These are phyloP conservation scores for Biscogniauxia marginata DNA, from an alignment of 2,329 filamentous ascomycete genomes.

Conservation along the genomic window DNA sequence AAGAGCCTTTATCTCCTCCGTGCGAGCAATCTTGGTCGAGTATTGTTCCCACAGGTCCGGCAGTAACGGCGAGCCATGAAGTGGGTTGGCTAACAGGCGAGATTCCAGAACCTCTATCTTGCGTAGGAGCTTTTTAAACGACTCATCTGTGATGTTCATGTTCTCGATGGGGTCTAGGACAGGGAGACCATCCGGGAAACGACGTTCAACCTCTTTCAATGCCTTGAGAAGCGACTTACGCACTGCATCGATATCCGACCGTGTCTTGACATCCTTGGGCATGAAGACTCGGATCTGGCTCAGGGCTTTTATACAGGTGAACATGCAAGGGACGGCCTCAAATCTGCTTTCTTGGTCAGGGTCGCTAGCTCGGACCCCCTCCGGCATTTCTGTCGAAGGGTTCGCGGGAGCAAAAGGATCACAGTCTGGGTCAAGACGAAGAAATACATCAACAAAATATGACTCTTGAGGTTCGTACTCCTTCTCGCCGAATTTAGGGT, in stretches of 20 bases:
- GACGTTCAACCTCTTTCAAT: conserved; percentile 75
- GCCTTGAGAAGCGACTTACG: conserved; percentile 66
- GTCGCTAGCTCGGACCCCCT: conserved; percentile 62
- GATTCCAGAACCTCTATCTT: conserved; percentile 98
- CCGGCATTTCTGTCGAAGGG: conserved; percentile 50
- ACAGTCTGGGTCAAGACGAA: conserved; percentile 57
- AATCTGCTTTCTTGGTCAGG: conserved; percentile 67
- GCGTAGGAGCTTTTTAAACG: conserved; percentile 86
- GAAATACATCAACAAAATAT: conserved; percentile 78
- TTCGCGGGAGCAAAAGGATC: conserved; percentile 42
- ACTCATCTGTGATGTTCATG: conserved; percentile 90
- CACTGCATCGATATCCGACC: conserved; percentile 64
- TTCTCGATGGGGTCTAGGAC: conserved; percentile 91
- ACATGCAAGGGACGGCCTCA: conserved; percentile 81
- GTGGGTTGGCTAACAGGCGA: conserved; percentile 79
- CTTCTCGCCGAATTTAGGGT: conserved; percentile 64
- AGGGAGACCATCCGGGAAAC: conserved; percentile 90
- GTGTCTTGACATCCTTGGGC: conserved; percentile 69
- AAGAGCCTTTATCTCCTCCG: conserved; percentile 77
- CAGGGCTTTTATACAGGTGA: conserved; percentile 82
- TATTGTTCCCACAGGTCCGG: conserved; percentile 86
- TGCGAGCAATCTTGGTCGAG: conserved; percentile 71
- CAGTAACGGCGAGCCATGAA: conserved; percentile 86
- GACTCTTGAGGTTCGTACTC: conserved; percentile 73
- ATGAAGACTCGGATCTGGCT: conserved; percentile 82